phyloP scores from a whole-genome alignment of 192 early-diverging fungal species.

The Entomortierella chlamydospora region DNA sequence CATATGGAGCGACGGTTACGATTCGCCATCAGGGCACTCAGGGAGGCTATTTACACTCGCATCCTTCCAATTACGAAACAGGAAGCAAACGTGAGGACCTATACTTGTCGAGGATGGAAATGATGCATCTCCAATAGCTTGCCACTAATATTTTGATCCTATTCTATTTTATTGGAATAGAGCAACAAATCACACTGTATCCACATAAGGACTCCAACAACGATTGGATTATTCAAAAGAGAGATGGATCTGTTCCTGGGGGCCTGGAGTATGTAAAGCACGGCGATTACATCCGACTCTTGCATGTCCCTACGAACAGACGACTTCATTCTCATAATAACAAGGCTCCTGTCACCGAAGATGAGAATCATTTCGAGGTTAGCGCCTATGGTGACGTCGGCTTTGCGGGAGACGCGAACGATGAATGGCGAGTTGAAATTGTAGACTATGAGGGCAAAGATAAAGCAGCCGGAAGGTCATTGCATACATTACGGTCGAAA shows the following conservation, averaged over 20 bases:
- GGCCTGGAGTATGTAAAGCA: slow-evolving; percentile 64
- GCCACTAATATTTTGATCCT: neutral
- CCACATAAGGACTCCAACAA: slow-evolving; percentile 88
- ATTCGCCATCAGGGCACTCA: slow-evolving; percentile 76
- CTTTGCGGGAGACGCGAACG: slow-evolving; percentile 88
- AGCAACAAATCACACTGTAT: slow-evolving; percentile 61
- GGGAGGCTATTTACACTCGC: slow-evolving; percentile 85
- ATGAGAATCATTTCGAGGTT: slow-evolving; percentile 82
- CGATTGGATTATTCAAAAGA: slow-evolving; percentile 71
- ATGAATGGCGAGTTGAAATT: slow-evolving; percentile 90
- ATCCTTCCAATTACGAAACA: slow-evolving; percentile 69
- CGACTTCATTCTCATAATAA: slow-evolving; percentile 80
- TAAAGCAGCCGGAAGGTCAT: slow-evolving; percentile 59
- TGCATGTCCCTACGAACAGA: slow-evolving; percentile 70
- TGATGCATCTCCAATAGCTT: neutral
- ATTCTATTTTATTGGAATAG: slow-evolving; percentile 10
- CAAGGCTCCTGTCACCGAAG: slow-evolving; percentile 72
- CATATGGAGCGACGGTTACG: slow-evolving; percentile 69
- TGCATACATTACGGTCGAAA: slow-evolving; percentile 73
- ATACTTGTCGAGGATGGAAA: neutral
- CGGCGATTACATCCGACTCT: slow-evolving; percentile 82
- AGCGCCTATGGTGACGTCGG: slow-evolving; percentile 73
- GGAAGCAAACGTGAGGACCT: slow-evolving; percentile 78
- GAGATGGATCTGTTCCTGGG: slow-evolving; percentile 36
- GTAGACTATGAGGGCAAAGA: slow-evolving; percentile 64